Base-by-base conservation (phyloP, 2,329 filamentous ascomycete species). In the Torrubiella hemipterigena region DNA sequence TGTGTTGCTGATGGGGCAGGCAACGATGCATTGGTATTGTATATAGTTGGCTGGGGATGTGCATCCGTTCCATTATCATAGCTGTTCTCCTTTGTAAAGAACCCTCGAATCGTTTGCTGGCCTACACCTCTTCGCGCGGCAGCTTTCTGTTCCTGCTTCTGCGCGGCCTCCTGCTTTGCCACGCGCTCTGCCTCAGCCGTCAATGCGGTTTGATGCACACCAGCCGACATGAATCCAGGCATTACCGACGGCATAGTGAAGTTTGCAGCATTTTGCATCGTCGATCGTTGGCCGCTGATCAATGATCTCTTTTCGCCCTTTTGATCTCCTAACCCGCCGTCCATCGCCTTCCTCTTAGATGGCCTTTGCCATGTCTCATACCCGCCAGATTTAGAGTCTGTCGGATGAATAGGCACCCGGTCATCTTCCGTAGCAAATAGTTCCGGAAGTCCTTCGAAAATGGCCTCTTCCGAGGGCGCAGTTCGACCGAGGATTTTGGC, bases 401-500 rank as follows among this genome's bases (percentile, higher is more conserved):
- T 61, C 5, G 79, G 80, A 29, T 79, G 73, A 4, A 73, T 44
- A 0, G 82, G 79, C 56, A 77, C 84, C 9, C 67, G 48, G 39
- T 81, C 70, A 48, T 91, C 84, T 43, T 82, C 74, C 1, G 63
- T 58, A 26, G 58, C 65, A 34, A 67, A 68, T 54, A 77, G 65
- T 15, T 54, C 48, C 1, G 68, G 64, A 24, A 76, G 56, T 6
- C 53, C 52, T 31, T 66, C 61, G 31, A 67, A 66, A 27, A 85
- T 65, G 18, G 58, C 52, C 29, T 65, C 54, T 30, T 70, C 58
- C 2, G 64, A 54, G 8, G 82, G 80, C 21, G 73, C 65, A 1
- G 63, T 52, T 35, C 83, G 69, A 6, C 69, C 56, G 5, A 95
- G 59, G 13, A 93, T 89, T 29, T 67, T 73, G 5, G 81, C 79